Evolutionary conservation across 2,329 filamentous ascomycete species (phyloP), one percentile per base, ranked within the genome.

Genomic region (Claviceps sp.): DNA sequence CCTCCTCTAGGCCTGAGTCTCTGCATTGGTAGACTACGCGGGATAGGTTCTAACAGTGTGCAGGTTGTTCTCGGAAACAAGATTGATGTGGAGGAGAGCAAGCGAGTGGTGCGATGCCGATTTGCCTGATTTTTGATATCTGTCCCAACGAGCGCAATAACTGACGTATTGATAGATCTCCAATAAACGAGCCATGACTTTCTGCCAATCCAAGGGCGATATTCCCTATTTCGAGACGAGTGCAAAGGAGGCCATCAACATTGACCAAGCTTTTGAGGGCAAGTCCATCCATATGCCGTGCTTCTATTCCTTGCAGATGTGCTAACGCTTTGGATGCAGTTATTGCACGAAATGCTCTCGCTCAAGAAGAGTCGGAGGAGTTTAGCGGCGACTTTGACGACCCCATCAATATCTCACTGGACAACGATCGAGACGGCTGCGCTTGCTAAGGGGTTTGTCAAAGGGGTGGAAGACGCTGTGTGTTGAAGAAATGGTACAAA

Each of bases 221-320:
- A 96, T 98, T 58, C 93, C 93, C 17, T 98, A 98, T 71, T 98
- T 98, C 64, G 93, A 98, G 80, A 98, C 93, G 17, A 96, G 90
- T 70, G 93, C 93, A 55, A 98, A 98, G 75, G 93, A 98, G 70
- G 93, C 91, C 55, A 86, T 96, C 71, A 98, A 98, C 65, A 93
- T 98, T 44, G 93, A 98, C 71, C 89, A 81, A 64, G 78, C 78
- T 26, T 82, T 82, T 60, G 83, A 87, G 68, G 80, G 82, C 83
- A 66, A 55, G 71, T 60, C 46, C 6, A 7, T 10, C 47, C 5
- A 22, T 11, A 4, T 22, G 16, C 26, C 13, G 22, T 40, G 26
- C 44, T 17, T 42, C 30, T 22, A 13, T 13, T 34, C 3, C 4
- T 47, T 14, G 10, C 14, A 16, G 34, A 16, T 40, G 19, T 41